phyloP scores from a whole-genome alignment of 257 asterid species.

The Nicotiana sylvestris region DNA sequence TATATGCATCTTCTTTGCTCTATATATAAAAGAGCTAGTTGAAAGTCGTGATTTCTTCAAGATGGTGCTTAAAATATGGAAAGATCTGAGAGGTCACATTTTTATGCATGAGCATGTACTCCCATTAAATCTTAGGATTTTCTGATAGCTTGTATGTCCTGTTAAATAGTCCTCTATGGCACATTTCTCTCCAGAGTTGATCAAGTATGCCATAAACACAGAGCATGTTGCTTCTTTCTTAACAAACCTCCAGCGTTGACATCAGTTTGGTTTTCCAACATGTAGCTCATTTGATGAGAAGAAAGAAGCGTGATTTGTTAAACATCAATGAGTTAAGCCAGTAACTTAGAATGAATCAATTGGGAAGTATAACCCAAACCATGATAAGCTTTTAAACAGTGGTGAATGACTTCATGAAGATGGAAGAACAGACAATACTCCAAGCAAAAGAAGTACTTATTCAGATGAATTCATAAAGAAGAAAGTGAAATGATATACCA shows the following conservation, averaged over 20 bases:
- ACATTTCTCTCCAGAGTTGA: neutral
- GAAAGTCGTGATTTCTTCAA: neutral
- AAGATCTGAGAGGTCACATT: neutral
- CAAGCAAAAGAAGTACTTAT: neutral
- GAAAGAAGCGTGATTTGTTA: neutral
- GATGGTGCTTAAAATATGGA: neutral
- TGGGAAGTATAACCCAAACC: neutral
- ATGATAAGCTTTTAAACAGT: neutral
- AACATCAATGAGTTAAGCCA: neutral
- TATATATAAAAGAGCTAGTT: neutral
- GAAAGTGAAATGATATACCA: neutral
- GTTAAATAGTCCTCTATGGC: neutral
- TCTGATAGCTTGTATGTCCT: neutral
- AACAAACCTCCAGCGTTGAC: neutral
- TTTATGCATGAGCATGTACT: neutral
- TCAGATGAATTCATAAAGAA: conserved; percentile 1
- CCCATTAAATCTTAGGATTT: neutral
- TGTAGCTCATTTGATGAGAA: neutral
- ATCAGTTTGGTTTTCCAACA: neutral
- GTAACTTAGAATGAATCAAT: neutral
- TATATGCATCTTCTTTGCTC: neutral
- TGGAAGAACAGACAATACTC: neutral
- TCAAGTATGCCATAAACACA: neutral
- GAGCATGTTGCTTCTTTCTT: neutral
- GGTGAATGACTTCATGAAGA: neutral